phyloP scores from a whole-genome alignment of 2,329 filamentous ascomycete species.

The Neophaeococcomyces mojaviensis region DNA sequence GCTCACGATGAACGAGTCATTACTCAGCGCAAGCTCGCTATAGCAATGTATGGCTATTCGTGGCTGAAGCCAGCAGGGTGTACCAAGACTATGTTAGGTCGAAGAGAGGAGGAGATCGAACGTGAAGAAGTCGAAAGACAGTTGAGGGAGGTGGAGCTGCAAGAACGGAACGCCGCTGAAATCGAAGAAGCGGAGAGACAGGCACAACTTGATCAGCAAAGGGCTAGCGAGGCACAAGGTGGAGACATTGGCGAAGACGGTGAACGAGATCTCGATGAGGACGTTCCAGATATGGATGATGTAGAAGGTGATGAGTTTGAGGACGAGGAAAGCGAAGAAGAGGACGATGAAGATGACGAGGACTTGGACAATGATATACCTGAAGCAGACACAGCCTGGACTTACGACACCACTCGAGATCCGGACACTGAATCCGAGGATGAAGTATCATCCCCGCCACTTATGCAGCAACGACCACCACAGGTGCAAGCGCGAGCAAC shows the following conservation, averaged over 20 bases:
- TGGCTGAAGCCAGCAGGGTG: constrained; percentile 91
- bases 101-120: constrained; percentile 83
- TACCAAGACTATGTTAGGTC: constrained; percentile 79
- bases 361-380: constrained; percentile 41
- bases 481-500: constrained; percentile 45
- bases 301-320: constrained; percentile 33
- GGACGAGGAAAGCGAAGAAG: constrained; percentile 35
- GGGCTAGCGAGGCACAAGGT: constrained; percentile 34
- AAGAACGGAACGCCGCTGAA: constrained; percentile 34
- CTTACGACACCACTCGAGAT: constrained; percentile 21
- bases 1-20: constrained; percentile 69
- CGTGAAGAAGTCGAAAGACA: constrained; percentile 75
- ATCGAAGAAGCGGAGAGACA: constrained; percentile 33
- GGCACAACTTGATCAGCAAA: constrained; percentile 29
- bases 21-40: constrained; percentile 67
- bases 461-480: constrained; percentile 41
- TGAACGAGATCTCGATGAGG: constrained; percentile 39
- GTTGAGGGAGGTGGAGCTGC: constrained; percentile 66
- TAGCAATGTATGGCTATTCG: constrained; percentile 75
- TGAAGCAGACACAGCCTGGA: constrained; percentile 37
- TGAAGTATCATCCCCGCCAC: constrained; percentile 4
- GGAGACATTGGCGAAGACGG: constrained; percentile 28
- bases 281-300: constrained; percentile 38
- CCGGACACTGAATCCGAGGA: constrained; percentile 18
- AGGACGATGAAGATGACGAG: constrained; percentile 37